Conservation (phyloP, 768 basidiomycete species). For the Termitomyces sp. region DNA sequence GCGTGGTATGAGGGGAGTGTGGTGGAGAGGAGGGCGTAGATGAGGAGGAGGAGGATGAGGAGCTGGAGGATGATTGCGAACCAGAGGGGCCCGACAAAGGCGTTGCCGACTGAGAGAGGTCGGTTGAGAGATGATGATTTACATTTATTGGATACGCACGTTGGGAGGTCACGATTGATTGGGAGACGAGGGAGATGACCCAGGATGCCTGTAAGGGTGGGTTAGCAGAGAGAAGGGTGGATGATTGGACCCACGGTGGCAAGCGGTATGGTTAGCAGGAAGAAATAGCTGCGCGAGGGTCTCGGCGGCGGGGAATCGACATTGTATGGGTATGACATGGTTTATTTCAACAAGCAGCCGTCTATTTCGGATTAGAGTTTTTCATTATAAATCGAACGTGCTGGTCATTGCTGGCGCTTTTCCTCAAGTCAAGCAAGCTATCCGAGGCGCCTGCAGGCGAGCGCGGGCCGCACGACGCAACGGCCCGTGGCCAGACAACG, state of each 20-base stretch:
- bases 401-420: too few relatives aligned
- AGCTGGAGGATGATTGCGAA: slow-evolving; percentile 61
- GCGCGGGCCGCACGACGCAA: too few relatives aligned
- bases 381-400: too few relatives aligned
- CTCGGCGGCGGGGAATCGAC: not conserved
- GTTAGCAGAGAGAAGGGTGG: not conserved
- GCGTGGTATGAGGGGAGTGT: slow-evolving; percentile 7
- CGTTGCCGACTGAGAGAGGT: slow-evolving; percentile 31
- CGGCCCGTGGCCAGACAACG: too few relatives aligned
- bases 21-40: slow-evolving; percentile 2
- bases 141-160: slow-evolving; percentile 21
- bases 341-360: too few relatives aligned
- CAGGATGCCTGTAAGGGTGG: slow-evolving; percentile 40
- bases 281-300: slow-evolving; percentile 5
- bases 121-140: not conserved
- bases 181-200: slow-evolving; percentile 54
- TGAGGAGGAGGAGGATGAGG: slow-evolving; percentile 42
- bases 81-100: slow-evolving; percentile 60
- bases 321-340: too few relatives aligned
- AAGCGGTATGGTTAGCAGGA: slow-evolving; percentile 5
- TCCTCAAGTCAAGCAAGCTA: too few relatives aligned
- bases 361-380: too few relatives aligned
- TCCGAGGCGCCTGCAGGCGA: too few relatives aligned
- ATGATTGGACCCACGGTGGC: slow-evolving; percentile 5
- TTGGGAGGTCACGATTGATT: slow-evolving; percentile 47